These are phyloP conservation scores for Aspergillus hiratsukae DNA, from an alignment of 2,329 filamentous ascomycete species.

Conservation along the genomic window DNA sequence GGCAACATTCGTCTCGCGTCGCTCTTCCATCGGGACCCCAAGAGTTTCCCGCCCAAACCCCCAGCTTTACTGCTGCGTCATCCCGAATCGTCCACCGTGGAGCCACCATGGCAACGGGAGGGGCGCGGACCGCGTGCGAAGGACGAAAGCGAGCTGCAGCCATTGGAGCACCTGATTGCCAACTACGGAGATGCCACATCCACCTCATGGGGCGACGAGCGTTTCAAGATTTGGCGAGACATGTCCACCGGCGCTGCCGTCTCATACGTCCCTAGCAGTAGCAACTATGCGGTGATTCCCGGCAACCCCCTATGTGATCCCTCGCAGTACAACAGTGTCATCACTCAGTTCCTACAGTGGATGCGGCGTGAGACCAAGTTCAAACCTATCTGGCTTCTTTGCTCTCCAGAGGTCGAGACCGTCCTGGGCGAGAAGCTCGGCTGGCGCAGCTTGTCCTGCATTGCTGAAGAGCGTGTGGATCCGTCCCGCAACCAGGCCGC, in stretches of 20 bases:
- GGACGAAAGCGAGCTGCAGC: slow-evolving; percentile 57
- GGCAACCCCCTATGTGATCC: slow-evolving; percentile 82
- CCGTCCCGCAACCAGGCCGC: slow-evolving; percentile 63
- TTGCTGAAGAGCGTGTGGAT: slow-evolving; percentile 82
- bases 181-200: slow-evolving; percentile 95
- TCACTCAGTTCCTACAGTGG: slow-evolving; percentile 69
- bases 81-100: slow-evolving; percentile 78
- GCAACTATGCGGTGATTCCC: slow-evolving; percentile 74
- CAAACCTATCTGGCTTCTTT: slow-evolving; percentile 84
- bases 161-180: slow-evolving; percentile 81
- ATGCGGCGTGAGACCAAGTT: slow-evolving; percentile 66
- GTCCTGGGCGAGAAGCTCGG: slow-evolving; percentile 74
- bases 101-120: slow-evolving; percentile 55
- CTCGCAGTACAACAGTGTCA: slow-evolving; percentile 69
- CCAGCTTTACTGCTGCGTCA: slow-evolving; percentile 66
- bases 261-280: slow-evolving; percentile 70
- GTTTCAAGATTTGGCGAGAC: slow-evolving; percentile 85
- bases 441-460: slow-evolving; percentile 85
- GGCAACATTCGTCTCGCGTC: slow-evolving; percentile 87
- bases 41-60: slow-evolving; percentile 71
- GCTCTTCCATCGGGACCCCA: slow-evolving; percentile 82
- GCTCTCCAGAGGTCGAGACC: slow-evolving; percentile 72
- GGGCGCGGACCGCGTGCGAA: slow-evolving; percentile 38
- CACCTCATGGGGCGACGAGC: slow-evolving; percentile 87
- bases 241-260: slow-evolving; percentile 73